Percentiles rank a stretch among this genome's conserved stretches.
Evolutionary conservation across 768 basidiomycete genomes (phyloP).

Genomic region (Chlorophyllum brunneum): DNA sequence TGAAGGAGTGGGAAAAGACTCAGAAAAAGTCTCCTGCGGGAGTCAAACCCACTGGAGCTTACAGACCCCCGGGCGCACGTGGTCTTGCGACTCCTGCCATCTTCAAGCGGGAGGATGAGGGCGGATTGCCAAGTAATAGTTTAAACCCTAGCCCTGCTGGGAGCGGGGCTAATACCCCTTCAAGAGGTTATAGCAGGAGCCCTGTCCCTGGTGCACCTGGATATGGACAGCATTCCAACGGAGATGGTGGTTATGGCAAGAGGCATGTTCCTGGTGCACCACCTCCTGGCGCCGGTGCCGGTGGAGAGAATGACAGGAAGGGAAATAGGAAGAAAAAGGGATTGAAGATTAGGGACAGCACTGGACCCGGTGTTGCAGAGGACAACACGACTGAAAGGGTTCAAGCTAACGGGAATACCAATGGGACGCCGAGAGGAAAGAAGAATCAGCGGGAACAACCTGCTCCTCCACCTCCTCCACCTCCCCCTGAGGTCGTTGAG

Average conservation of each 20-base stretch:
- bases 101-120: constrained; percentile 91
- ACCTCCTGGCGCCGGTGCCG: constrained; percentile 34
- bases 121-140: constrained; percentile 50
- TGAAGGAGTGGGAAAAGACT: constrained; percentile 37
- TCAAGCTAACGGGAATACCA: constrained; percentile 4
- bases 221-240: constrained; percentile 32
- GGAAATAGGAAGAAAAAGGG: constrained; percentile 57
- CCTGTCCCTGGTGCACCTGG: constrained; percentile 50
- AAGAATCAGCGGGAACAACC: constrained; percentile 12
- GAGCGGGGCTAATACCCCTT: constrained; percentile 61
- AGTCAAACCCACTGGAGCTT: constrained; percentile 77
- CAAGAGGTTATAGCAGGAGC: constrained; percentile 55
- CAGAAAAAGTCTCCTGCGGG: constrained; percentile 47
- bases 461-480: constrained; percentile 22
- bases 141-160: constrained; percentile 15
- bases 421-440: constrained; percentile 14
- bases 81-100: constrained; percentile 84
- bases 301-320: constrained; percentile 41
- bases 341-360: constrained; percentile 32
- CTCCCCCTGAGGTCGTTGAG: constrained; percentile 21
- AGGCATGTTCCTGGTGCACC: constrained; percentile 78
- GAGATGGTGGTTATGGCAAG: constrained; percentile 32
- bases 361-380: constrained; percentile 24
- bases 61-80: constrained; percentile 90
- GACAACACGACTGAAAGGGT: constrained; percentile 44